These are phyloP conservation scores for Aspergillus panamensis DNA, from an alignment of 495 filamentous ascomycete genomes.

Conservation along the genomic window DNA sequence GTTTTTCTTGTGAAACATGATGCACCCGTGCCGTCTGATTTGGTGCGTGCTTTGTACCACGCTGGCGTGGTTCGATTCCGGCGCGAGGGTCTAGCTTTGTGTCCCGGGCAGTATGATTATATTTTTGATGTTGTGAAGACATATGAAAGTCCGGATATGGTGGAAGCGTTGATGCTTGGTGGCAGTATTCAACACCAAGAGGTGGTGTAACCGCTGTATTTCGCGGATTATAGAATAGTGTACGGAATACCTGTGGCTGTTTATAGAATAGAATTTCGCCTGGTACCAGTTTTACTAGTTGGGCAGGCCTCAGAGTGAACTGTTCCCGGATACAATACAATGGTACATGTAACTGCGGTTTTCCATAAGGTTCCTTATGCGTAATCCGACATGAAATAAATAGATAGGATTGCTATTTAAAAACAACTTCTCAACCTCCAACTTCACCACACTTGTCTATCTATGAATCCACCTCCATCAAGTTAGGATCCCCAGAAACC, in stretches of 20 bases:
- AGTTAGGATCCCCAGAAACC: conserved; percentile 55
- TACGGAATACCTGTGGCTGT: no score
- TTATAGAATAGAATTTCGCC: no score
- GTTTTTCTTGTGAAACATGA: conserved; percentile 33
- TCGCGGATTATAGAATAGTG: no score
- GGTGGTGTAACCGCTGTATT: neutral
- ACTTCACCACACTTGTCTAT: conserved; percentile 4
- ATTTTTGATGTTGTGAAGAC: conserved; percentile 35
- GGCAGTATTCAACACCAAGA: neutral
- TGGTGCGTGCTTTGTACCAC: conserved; percentile 47
- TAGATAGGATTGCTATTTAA: conserved; percentile 5
- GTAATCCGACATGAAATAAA: neutral
- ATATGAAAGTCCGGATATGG: conserved; percentile 36
- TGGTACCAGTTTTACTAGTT: no score
- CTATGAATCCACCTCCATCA: conserved; percentile 90
- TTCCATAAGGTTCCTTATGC: neutral
- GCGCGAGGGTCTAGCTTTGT: conserved; percentile 28
- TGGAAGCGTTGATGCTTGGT: conserved; percentile 21
- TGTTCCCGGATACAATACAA: neutral
- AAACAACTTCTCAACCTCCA: neutral
- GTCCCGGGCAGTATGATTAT: conserved; percentile 31
- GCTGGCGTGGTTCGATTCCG: conserved; percentile 43
- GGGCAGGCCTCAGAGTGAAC: no score
- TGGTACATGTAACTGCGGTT: neutral
- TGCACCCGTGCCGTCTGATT: conserved; percentile 36